A percentile compares a stretch with the other conserved stretches of the same genome.
Evolutionary conservation across 306 rosid genomes (phyloP).

Genomic region (Fragaria iinumae): DNA sequence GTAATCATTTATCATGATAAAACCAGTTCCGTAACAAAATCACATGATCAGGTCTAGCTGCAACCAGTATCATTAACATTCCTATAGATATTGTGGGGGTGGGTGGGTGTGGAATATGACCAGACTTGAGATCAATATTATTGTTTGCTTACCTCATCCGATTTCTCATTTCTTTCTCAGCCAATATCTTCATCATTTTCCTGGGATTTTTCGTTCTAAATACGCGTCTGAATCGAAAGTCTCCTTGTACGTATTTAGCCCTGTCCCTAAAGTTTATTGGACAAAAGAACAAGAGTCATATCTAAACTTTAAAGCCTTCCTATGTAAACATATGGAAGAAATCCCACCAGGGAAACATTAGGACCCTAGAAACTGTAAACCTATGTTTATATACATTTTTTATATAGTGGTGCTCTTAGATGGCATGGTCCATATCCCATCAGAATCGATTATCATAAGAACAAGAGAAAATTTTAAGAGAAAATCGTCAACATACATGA

Average conservation of each 20-base stretch:
- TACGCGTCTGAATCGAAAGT: constrained; percentile 71
- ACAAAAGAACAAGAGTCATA: constrained; percentile 16
- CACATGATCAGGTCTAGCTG: neutral
- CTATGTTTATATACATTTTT: no score
- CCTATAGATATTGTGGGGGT: no score
- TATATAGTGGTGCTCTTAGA: neutral
- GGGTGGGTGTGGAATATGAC: no score
- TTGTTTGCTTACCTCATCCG: no score
- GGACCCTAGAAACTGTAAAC: neutral
- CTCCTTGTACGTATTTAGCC: constrained; percentile 87
- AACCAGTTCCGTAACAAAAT: neutral
- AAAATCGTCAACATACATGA: neutral
- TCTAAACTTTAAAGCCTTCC: neutral
- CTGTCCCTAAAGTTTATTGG: constrained; percentile 63
- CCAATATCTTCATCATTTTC: constrained; percentile 95
- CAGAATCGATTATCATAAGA: neutral
- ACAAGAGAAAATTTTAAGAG: neutral
- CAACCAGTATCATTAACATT: neutral
- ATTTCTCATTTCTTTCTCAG: constrained; percentile 93
- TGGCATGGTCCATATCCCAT: neutral
- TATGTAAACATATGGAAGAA: neutral
- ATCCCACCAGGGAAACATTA: neutral
- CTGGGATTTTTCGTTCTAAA: constrained; percentile 78
- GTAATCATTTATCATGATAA: neutral
- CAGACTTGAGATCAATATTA: no score